phyloP scores from a whole-genome alignment of 163 green algal genomes.

The Chlorella variabilis region DNA sequence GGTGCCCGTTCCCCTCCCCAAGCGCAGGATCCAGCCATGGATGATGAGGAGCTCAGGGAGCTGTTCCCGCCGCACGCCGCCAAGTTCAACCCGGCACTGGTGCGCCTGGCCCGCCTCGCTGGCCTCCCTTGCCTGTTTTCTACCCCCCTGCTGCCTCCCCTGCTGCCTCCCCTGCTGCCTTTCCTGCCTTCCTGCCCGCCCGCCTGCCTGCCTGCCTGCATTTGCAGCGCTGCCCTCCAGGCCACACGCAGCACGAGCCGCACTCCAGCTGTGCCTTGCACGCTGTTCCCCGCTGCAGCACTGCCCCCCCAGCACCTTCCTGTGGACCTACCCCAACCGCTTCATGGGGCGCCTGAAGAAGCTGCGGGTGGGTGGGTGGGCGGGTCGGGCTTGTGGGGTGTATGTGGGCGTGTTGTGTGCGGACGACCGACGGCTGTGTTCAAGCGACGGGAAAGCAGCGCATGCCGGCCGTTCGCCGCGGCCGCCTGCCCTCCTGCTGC shows the following conservation, averaged over 20 bases:
- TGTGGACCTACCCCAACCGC: slow-evolving; percentile 21
- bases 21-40: background rate
- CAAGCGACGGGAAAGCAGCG: no score
- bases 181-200: no score
- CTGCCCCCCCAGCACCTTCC: slow-evolving; percentile 36
- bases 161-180: no score
- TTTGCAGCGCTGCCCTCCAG: no score
- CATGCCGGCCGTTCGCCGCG: no score
- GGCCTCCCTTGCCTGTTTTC: no score
- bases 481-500: background rate
- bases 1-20: background rate
- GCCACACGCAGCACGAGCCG: no score
- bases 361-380: slow-evolving; percentile 19
- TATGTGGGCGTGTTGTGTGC: background rate
- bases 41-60: background rate
- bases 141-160: no score
- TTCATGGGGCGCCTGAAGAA: slow-evolving; percentile 34
- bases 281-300: slow-evolving; percentile 8
- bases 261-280: background rate
- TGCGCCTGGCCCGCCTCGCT: background rate
- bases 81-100: slow-evolving; percentile 25
- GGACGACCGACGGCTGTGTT: no score
- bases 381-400: no score
- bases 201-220: no score
- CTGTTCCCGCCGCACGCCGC: background rate